phyloP scores from a whole-genome alignment of 139 green algal genomes.

The Dunaliella primolecta region DNA sequence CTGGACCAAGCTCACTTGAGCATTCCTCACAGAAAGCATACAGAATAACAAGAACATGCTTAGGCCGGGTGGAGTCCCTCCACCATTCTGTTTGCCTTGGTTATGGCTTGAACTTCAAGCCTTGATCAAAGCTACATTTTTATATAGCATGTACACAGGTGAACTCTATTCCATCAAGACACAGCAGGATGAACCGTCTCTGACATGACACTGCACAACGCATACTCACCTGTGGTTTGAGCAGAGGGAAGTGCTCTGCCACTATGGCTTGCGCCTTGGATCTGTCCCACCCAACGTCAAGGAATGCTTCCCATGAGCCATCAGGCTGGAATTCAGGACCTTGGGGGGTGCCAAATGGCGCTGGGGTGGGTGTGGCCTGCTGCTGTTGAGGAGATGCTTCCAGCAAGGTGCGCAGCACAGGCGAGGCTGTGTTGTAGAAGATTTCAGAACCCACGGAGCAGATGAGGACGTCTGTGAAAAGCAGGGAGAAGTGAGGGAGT shows the following conservation, averaged over 20 bases:
- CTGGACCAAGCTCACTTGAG: too few species aligned
- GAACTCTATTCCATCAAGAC: background rate
- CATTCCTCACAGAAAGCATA: too few species aligned
- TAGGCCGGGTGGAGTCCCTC: too few species aligned
- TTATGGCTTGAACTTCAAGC: too few species aligned
- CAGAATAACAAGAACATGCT: too few species aligned
- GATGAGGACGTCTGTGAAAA: constrained; percentile 66
- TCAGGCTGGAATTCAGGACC: constrained; percentile 43
- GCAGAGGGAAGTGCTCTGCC: constrained; percentile 34
- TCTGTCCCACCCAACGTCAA: constrained; percentile 67
- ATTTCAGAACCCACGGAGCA: constrained; percentile 93
- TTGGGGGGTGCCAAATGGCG: background rate
- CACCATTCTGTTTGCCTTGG: too few species aligned
- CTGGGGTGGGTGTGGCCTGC: background rate
- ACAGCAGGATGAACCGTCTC: too few species aligned
- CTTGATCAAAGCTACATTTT: too few species aligned
- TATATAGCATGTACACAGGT: background rate
- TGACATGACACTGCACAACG: background rate
- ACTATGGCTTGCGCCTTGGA: constrained; percentile 28
- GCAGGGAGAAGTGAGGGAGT: background rate
- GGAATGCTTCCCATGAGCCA: constrained; percentile 51
- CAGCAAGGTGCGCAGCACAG: background rate
- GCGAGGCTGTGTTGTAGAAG: constrained; percentile 40
- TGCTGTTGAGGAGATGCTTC: background rate
- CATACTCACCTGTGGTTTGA: constrained; percentile 41